Evolutionary conservation across 2,329 filamentous ascomycete species (phyloP), one percentile per base, ranked within the genome.

Genomic region (Penicillium sp.): DNA sequence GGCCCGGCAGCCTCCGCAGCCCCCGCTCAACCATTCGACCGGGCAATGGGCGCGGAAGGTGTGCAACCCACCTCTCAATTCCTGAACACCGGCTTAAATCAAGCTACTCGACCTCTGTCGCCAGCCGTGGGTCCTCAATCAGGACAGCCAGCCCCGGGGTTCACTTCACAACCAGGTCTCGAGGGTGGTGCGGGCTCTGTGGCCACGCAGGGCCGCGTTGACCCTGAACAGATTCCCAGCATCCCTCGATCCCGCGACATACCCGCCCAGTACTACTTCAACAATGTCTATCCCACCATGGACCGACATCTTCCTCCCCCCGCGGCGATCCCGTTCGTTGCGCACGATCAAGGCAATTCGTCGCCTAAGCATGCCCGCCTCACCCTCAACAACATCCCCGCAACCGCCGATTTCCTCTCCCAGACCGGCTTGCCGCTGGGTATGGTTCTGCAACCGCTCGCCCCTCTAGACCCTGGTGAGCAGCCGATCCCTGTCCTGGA

Each of bases 301-400:
- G 93, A 97, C 76, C 89, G 89, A 56, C 92, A 96, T 70, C 82
- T 96, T 2, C 92, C 94, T 11, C 94, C 94, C 45, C 92, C 94
- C 2, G 90, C 92, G 14, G 85, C 89, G 5, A 83, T 94, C 22
- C 92, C 94, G 2, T 97, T 94, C 68, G 89, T 97, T 35, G 90
- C 92, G n/a, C 90, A 87, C 67, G 94, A 99, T 67, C 94, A 99
- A 74, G 94, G 94, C 66, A 99, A 97, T 72, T 88, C 94, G 5
- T 97, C 94, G 14, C 94, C 94, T 31, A 97, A 97, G 74, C 94
- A 90, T 71, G 89, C 92, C 47, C 87, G 94, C 53, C 82, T 99
- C 54, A 96, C 92, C 0, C 79, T 97, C 73, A 99, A 96, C 76
- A 96, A 89, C 74, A 95, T 99, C 58, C 94, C 94, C 2, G 83